Evolutionary conservation across 2,329 filamentous ascomycete species (phyloP).

Genomic region (Penicillium sp.): DNA sequence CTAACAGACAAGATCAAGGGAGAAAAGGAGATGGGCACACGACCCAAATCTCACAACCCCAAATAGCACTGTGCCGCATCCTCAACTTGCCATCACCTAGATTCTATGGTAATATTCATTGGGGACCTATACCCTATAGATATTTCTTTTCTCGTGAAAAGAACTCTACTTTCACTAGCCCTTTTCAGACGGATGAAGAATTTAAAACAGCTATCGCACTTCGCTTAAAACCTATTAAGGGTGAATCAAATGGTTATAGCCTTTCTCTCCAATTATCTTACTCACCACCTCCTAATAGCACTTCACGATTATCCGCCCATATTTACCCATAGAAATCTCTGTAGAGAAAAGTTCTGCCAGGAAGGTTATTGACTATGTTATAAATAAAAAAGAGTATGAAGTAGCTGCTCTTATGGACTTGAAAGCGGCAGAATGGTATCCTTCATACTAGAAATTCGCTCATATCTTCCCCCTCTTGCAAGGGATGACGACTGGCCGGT

Average conservation of each 20-base stretch:
- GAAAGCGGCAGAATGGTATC: constrained; percentile 31
- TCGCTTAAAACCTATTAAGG: constrained; percentile 17
- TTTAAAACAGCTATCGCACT: constrained; percentile 21
- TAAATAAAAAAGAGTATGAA: constrained; percentile 18
- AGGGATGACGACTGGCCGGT: constrained; percentile 29
- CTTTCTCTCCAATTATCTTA: constrained; percentile 21
- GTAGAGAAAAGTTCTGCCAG: constrained; percentile 21
- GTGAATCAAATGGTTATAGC: constrained; percentile 13
- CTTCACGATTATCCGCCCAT: constrained; percentile 21
- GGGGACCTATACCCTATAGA: no score
- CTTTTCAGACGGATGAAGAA: constrained; percentile 22
- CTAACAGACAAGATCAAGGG: no score
- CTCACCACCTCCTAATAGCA: constrained; percentile 20
- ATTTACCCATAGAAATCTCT: constrained; percentile 27
- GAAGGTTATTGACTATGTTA: constrained; percentile 13
- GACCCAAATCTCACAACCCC: no score
- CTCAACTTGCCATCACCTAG: no score
- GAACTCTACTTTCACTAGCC: constrained; percentile 15
- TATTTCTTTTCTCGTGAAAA: constrained; percentile 24
- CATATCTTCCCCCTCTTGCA: constrained; percentile 22
- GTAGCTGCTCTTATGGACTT: constrained; percentile 25
- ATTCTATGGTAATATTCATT: no score
- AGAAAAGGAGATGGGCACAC: no score
- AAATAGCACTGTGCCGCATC: no score
- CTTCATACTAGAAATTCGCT: constrained; percentile 29